Evolutionary conservation across 75 land plant genomes (phyloP), one percentile per base, ranked within the genome.

Genomic region (Isoetes taiwanensis): DNA sequence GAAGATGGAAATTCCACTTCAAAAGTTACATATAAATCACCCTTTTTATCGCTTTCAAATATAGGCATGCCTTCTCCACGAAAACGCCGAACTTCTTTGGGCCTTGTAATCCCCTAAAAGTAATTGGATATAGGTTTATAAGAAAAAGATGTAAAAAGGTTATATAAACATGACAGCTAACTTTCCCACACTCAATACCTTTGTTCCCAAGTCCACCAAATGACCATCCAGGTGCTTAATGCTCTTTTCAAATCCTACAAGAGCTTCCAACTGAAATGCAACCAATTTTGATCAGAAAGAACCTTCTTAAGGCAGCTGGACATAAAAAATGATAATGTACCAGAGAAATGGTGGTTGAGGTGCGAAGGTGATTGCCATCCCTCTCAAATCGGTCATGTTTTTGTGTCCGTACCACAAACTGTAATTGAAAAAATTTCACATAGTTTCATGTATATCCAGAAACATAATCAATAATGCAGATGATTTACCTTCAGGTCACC

Each of bases 61-160:
- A 81, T 39, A 30, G 90, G 95, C 95, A 88, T 88, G 21, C 95
- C 95, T 58, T 88, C 90, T 2, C 90, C 85, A 57, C 61, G 70
- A 66, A 85, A 74, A 40, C 69, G 76, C 56, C 76, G 81, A 23
- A 81, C 80, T 57, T 88, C 95, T 67, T 88, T 81, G 0, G 95
- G 95, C 63, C 77, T 85, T 3, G 90, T 85, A 10, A 88, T 68
- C 26, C 73, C 73, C 87, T 82, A n/a, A n/a, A n/a, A n/a, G n/a
- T n/a, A n/a, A n/a, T n/a, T n/a, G n/a, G n/a, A n/a, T n/a, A n/a
- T n/a, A n/a, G n/a, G n/a, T n/a, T n/a, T n/a, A n/a, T n/a, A n/a
- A n/a, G n/a, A n/a, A n/a, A n/a, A n/a, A n/a, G n/a, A n/a, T n/a
- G n/a, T n/a, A n/a, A n/a, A n/a, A n/a, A n/a, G n/a, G n/a, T n/a